phyloP scores from a whole-genome alignment of 148 eudicot species.

The Oxyria digyna region DNA sequence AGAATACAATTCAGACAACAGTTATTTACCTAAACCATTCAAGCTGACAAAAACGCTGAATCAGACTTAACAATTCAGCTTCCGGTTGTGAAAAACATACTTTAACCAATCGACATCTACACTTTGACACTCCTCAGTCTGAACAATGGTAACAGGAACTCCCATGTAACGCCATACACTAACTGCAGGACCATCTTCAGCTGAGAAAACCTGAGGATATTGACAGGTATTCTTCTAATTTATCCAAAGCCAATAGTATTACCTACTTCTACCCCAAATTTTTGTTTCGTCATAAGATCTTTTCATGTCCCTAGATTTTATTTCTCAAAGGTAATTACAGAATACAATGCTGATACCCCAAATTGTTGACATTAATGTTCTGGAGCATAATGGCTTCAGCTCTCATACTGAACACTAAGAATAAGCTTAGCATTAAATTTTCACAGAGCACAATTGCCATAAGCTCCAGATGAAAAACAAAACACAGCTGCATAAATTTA shows the following conservation, averaged over 20 bases:
- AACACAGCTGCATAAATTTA: slow-evolving; percentile 13
- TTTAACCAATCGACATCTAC: slow-evolving; percentile 65
- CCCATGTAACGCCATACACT: slow-evolving; percentile 56
- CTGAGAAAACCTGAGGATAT: slow-evolving; percentile 54
- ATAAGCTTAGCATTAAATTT: neutral
- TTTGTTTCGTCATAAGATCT: neutral
- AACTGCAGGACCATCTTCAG: slow-evolving; percentile 60
- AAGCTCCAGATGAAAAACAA: neutral
- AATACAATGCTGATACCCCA: neutral
- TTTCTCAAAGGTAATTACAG: neutral
- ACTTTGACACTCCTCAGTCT: slow-evolving; percentile 21
- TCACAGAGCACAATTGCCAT: neutral
- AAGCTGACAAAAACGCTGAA: neutral
- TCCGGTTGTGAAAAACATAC: slow-evolving; percentile 33
- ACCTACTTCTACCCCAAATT: neutral
- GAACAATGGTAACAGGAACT: slow-evolving; percentile 39
- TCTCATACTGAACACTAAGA: neutral
- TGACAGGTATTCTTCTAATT: neutral
- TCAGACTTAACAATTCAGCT: neutral
- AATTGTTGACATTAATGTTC: neutral
- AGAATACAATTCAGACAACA: neutral
- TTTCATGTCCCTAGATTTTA: neutral
- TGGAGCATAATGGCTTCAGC: neutral
- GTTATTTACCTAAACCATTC: neutral
- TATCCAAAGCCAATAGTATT: neutral